Evolutionary conservation across 2,329 filamentous ascomycete genomes (phyloP), one percentile per base, ranked within the genome.

Genomic region (Chaetomiaceae sp.): DNA sequence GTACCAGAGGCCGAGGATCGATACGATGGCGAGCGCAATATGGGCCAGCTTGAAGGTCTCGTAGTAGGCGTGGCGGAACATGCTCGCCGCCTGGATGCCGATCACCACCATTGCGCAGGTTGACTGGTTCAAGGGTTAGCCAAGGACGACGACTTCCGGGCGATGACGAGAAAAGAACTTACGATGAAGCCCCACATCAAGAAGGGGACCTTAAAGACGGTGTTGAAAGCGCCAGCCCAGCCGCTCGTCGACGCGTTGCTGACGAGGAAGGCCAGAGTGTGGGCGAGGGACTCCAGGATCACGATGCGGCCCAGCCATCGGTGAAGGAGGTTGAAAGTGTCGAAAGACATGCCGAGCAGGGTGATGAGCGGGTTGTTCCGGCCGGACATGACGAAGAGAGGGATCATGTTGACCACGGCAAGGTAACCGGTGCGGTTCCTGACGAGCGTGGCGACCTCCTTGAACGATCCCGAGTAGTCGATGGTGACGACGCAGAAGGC

Each of bases 241-340:
- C 74, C 76, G 53, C 66, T 64, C 54, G 64, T 55, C 1, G 62
- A 44, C 9, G 70, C 71, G 17, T 65, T 68, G 10, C 70, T 67
- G 17, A 72, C 68, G 55, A 80, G 75, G 68, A 75, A 88, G 45
- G 83, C 77, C 34, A 81, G 63, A 1, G 79, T 81, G 68, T 91
- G 87, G 25, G 78, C 72, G 35, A 90, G 59, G 9, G 82, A 75
- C 65, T 92, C 85, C 13, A 88, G 69, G 16, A 86, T 76, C 21
- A 87, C 85, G 53, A 90, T 87, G 34, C 87, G 82, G 60, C 87
- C 87, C 56, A 89, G 78, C 87, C 87, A 91, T 55, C 87, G 80
- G 68, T 92, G 87, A 51, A 91, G 74, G 55, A 92, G 70, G 70
- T 91, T 92, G 75, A 87, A 90, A 1, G 85, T 89, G 66, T 92